phyloP scores from a whole-genome alignment of 2,329 filamentous ascomycete species.

The Colletotrichum gloeosporioides region DNA sequence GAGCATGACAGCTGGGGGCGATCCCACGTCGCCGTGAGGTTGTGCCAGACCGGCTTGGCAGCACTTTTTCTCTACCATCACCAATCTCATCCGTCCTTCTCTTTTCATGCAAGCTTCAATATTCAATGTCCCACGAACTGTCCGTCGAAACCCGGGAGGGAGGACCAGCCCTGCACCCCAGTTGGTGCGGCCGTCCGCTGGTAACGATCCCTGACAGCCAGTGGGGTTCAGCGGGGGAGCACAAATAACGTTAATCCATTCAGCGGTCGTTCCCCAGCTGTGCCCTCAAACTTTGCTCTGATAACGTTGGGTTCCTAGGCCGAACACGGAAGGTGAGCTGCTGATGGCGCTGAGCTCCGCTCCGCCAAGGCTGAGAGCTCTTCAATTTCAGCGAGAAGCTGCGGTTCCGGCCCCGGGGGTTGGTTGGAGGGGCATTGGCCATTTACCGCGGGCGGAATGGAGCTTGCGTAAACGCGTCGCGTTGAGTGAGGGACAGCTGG shows the following conservation, averaged over 20 bases:
- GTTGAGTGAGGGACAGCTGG: neutral
- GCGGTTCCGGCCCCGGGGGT: neutral
- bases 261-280: neutral
- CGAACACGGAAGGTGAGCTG: constrained; percentile 9
- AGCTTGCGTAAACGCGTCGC: neutral
- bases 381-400: neutral
- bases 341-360: neutral
- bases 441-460: neutral
- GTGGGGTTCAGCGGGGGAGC: neutral
- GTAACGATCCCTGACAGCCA: neutral
- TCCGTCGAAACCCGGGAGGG: neutral
- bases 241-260: constrained; percentile 15
- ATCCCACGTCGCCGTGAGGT: neutral
- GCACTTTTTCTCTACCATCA: neutral
- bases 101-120: neutral
- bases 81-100: neutral
- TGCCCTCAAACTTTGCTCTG: neutral
- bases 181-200: neutral
- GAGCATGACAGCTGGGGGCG: neutral
- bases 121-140: neutral
- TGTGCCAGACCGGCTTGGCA: neutral
- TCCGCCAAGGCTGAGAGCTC: neutral
- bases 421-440: neutral
- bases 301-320: constrained; percentile 9
- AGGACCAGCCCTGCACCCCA: neutral